phyloP scores from a whole-genome alignment of 257 asterid species.

The Solanum bulbocastanum region DNA sequence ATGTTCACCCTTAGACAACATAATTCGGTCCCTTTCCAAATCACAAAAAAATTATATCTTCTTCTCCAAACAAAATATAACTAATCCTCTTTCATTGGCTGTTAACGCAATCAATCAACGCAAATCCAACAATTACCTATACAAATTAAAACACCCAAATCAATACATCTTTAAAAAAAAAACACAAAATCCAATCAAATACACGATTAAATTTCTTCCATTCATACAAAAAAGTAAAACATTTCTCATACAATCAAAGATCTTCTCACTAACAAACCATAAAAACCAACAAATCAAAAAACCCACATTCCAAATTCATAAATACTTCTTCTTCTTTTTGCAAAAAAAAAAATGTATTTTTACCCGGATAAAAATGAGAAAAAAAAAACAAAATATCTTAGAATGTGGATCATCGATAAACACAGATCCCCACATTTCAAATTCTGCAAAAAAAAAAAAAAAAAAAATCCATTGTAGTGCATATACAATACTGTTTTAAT shows the following conservation, averaged over 20 bases:
- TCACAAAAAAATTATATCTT: slow-evolving; percentile 7
- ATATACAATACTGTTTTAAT: not conserved
- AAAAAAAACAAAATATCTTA: not conserved
- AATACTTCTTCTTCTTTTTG: no score
- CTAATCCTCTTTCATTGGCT: slow-evolving; percentile 24
- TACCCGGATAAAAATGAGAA: not conserved
- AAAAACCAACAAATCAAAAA: not conserved
- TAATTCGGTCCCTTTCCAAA: slow-evolving; percentile 26
- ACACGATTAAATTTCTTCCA: not conserved
- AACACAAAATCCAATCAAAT: not conserved
- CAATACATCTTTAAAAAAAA: not conserved
- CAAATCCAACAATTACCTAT: slow-evolving; percentile 44
- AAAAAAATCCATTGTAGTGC: slow-evolving; percentile 17
- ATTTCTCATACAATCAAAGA: not conserved
- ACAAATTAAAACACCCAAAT: not conserved
- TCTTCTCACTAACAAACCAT: not conserved
- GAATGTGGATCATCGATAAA: slow-evolving; percentile 30
- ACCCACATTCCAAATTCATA: not conserved
- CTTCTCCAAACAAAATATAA: not conserved
- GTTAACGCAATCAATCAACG: slow-evolving; percentile 24
- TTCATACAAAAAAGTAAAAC: not conserved
- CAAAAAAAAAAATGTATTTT: no score
- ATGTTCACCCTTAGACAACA: slow-evolving; percentile 84
- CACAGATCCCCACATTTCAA: slow-evolving; percentile 52
- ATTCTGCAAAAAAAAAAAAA: not conserved